These are phyloP conservation scores for Blastobotrys raffinosifermentans DNA, from an alignment of 1,139 yeast species.

Conservation along the genomic window DNA sequence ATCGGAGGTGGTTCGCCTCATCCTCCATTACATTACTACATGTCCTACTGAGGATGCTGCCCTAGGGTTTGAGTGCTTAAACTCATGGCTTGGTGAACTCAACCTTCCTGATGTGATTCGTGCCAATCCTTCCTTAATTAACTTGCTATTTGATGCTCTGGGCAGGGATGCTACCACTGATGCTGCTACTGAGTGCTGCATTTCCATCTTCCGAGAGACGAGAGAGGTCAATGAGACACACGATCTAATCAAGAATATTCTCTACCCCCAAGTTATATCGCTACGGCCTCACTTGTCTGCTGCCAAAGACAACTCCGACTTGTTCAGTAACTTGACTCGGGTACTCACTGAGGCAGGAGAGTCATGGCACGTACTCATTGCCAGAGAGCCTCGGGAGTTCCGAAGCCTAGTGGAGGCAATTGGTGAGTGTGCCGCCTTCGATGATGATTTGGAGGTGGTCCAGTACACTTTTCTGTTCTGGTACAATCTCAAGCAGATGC, in stretches of 20 bases:
- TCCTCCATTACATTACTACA: slow-evolving; percentile 39
- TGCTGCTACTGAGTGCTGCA: slow-evolving; percentile 79
- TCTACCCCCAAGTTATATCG: slow-evolving; percentile 61
- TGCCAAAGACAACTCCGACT: slow-evolving; percentile 58
- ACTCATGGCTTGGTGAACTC: slow-evolving; percentile 86
- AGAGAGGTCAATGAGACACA: slow-evolving; percentile 51
- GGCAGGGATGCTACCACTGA: slow-evolving; percentile 66
- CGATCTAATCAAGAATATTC: slow-evolving; percentile 51
- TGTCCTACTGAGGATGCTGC: slow-evolving; percentile 30
- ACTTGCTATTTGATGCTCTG: slow-evolving; percentile 64
- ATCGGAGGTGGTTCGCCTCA: slow-evolving; percentile 56
- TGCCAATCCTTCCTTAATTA: slow-evolving; percentile 56
- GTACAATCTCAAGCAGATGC: slow-evolving; percentile 72
- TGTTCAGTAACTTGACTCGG: slow-evolving; percentile 66
- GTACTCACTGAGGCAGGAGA: slow-evolving; percentile 91
- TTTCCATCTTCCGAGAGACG: slow-evolving; percentile 75
- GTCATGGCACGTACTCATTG: slow-evolving; percentile 86
- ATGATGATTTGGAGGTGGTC: slow-evolving; percentile 81
- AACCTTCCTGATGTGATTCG: slow-evolving; percentile 55
- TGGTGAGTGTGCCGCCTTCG: slow-evolving; percentile 54
- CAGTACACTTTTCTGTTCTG: slow-evolving; percentile 90
- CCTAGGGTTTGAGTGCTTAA: slow-evolving; percentile 66
- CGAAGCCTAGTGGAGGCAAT: slow-evolving; percentile 71
- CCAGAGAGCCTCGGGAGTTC: slow-evolving; percentile 66
- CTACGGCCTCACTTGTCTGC: slow-evolving; percentile 47